Base-by-base conservation (phyloP, 177 flowering plant species). In the Tripterygium wilfordii region DNA sequence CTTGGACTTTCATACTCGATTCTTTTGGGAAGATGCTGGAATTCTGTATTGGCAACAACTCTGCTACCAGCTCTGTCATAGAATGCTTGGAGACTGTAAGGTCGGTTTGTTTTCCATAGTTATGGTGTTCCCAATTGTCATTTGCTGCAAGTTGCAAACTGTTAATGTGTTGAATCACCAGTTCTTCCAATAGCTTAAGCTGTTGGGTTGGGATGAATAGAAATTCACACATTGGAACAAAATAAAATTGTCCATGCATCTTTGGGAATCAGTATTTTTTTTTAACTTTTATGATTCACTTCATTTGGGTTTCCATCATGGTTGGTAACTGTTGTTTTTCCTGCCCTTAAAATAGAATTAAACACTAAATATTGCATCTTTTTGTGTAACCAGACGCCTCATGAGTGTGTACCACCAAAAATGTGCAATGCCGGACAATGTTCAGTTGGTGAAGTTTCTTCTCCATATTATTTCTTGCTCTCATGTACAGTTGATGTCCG, bases 391-490 rank as follows among this genome's bases (percentile, higher is more conserved):
- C 58, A 80, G 90, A 52, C 32, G 48, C 44, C 50, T 80, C 40
- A 49, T 62, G 25, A 49, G 51, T 41, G 42, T 46, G 23, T 59
- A 50, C 54, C 69, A 65, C 35, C 53, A 67, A 48, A 67, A 65
- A 28, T 58, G 45, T 49, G 60, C 67, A 7, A 26, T 52, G 6
- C 21, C 65, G 2, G 92, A 85, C 59, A 64, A 67, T 31, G 47
- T 55, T 19, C 64, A 62, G 31, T 42, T 83, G 36, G 63, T 82
- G 21, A 70, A 72, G 36, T 72, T 88, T 47, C 82, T 85, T 46
- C 76, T 81, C 54, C 56, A 51, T 22, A 42, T 74, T 27, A 68
- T 85, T 56, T 55, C 61, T 15, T 52, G 49, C 63, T 69, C 61
- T 33, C 82, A 78, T 42, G 38, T 64, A 15, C 76, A 57, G 44